These are phyloP conservation scores for Balamuthia mandrillaris DNA, from an alignment of 208 protist genomes.

Conservation along the genomic window DNA sequence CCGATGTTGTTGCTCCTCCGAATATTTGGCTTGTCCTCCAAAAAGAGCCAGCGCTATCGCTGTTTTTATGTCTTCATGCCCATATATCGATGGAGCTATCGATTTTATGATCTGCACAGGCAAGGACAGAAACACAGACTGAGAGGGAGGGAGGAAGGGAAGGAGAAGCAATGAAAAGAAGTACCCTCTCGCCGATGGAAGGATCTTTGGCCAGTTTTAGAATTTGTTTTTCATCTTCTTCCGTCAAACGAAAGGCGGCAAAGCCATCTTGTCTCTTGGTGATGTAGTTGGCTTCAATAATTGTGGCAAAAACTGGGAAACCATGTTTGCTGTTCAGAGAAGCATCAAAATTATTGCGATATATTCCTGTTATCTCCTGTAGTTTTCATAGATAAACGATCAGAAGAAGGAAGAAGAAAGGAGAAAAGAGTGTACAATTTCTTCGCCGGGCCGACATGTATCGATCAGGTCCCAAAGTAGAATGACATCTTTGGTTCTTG, in stretches of 20 bases:
- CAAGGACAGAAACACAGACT: neutral
- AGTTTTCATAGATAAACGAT: too few species aligned
- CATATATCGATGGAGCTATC: constrained; percentile 98
- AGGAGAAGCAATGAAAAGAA: neutral
- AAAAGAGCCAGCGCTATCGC: constrained; percentile 95
- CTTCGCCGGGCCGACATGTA: constrained; percentile 93
- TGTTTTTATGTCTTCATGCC: constrained; percentile 98
- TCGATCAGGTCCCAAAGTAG: constrained; percentile 97
- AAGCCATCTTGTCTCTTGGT: constrained; percentile 83
- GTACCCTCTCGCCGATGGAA: constrained; percentile 46
- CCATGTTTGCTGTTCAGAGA: constrained; percentile 94
- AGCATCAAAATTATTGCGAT: constrained; percentile 96
- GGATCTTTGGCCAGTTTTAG: constrained; percentile 76
- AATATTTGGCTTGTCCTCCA: constrained; percentile 78
- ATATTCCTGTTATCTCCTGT: constrained; percentile 93
- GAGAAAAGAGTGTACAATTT: constrained; percentile 61
- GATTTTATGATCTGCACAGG: constrained; percentile 85
- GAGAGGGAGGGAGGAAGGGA: neutral
- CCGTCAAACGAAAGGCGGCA: constrained; percentile 81
- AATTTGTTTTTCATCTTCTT: constrained; percentile 79
- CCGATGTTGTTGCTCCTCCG: constrained; percentile 85
- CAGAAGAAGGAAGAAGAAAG: neutral
- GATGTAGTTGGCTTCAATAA: constrained; percentile 96
- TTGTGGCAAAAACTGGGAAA: constrained; percentile 98
- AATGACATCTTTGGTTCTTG: constrained; percentile 95